Evolutionary conservation across 1,284 basidiomycete species (phyloP), one percentile per base, ranked within the genome.

Genomic region (Leccinum griseonigrum): DNA sequence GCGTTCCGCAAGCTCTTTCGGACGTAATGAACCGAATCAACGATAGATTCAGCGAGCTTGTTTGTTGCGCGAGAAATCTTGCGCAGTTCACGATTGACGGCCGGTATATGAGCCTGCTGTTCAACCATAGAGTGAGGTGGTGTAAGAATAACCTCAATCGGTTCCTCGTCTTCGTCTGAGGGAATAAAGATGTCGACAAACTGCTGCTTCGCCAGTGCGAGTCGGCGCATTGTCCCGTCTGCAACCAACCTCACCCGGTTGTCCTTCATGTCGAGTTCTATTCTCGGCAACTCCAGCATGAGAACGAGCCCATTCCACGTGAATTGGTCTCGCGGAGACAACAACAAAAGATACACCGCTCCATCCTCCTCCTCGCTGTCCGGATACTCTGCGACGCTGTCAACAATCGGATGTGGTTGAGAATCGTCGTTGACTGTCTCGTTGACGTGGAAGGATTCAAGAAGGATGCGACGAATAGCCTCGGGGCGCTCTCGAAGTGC

Each of bases 271-370:
- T 90, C 91, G 32, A 96, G 80, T 38, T 93, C 89, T 67, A 94
- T 80, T 68, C 79, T 85, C 13, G 88, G 85, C 29, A 94, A 77
- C 60, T 85, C 83, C 28, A 89, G 76, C 70, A 91, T 78, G 64
- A 93, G 84, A 74, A 98, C 94, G 59, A 94, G 81, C 6, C 97
- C 97, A 55, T 92, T 94, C 97, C 97, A 99, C 56, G 97, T 81
- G 78, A 98, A 99, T 51, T 89, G 87, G 28, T 85, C 87, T 29
- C 90, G 84, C 10, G 97, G 96, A 40, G 95, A 94, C 43, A 99
- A 77, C 29, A 98, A 78, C 55, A 99, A 83, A 31, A 99, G 79
- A 72, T 99, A 99, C 13, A 78, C 75, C 13, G 77, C 78, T 28
- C 84, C 84, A 18, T 88, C 86, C 36, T 83, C 79, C 40, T 84